Conservation (phyloP, 305 asterid species). For the Fraxinus dipetala region DNA sequence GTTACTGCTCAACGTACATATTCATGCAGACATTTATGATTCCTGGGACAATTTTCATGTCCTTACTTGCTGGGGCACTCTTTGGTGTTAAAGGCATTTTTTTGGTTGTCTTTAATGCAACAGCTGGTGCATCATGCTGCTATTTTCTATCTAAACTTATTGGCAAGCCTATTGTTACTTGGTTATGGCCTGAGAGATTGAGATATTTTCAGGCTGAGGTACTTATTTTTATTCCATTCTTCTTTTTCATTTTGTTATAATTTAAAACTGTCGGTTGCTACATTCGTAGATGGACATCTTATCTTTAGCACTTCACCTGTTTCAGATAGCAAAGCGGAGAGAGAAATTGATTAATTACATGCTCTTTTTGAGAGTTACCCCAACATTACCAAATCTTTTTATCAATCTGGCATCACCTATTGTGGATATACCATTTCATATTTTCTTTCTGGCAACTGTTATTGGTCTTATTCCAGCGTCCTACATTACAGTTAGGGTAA, state of each 20-base stretch:
- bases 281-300: neutral
- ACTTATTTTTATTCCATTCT: neutral
- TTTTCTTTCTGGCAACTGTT: conserved; percentile 77
- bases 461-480: conserved; percentile 88
- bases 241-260: neutral
- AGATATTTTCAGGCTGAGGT: conserved; percentile 84
- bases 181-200: conserved; percentile 86
- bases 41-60: conserved; percentile 93
- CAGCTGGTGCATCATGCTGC: conserved; percentile 92
- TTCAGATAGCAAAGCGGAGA: conserved; percentile 72
- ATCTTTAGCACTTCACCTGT: conserved; percentile 14
- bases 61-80: conserved; percentile 89
- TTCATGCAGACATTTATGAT: conserved; percentile 97
- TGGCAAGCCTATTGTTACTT: conserved; percentile 78
- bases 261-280: neutral
- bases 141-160: conserved; percentile 76
- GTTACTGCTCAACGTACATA: conserved; percentile 84
- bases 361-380: conserved; percentile 83
- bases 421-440: conserved; percentile 82
- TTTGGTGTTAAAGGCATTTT: conserved; percentile 76
- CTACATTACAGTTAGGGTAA: conserved; percentile 85
- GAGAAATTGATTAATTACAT: conserved; percentile 89
- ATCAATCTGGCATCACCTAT: conserved; percentile 96
- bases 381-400: conserved; percentile 79
- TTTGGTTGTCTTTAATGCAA: conserved; percentile 83